Conservation (phyloP, 306 rosid species). For the Lathyrus tuberosus region DNA sequence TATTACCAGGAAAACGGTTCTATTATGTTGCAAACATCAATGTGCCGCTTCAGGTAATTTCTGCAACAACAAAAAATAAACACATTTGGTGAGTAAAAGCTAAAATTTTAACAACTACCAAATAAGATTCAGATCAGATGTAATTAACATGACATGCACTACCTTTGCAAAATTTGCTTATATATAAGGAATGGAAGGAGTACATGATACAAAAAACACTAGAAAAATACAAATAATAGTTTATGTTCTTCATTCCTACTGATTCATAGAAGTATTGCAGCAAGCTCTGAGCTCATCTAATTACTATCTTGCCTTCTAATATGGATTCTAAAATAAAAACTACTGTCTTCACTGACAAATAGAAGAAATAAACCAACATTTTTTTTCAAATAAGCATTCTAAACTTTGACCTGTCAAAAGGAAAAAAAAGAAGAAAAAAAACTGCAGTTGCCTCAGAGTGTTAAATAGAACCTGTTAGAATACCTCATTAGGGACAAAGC, state of each 20-base stretch:
- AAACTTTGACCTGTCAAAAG: slow-evolving; percentile 28
- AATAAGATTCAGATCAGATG: slow-evolving; percentile 13
- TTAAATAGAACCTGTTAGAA: slow-evolving; percentile 8
- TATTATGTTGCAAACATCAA: slow-evolving; percentile 47
- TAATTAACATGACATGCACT: slow-evolving; percentile 3
- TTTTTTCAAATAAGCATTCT: slow-evolving; percentile 8
- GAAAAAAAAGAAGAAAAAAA: no score
- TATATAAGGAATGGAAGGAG: no score
- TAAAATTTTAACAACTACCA: slow-evolving; percentile 7
- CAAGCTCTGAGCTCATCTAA: slow-evolving; percentile 19
- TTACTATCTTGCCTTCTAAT: slow-evolving; percentile 5
- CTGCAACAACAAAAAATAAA: slow-evolving; percentile 57
- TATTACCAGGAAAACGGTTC: slow-evolving; percentile 49
- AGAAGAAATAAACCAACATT: slow-evolving; percentile 13
- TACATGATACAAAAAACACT: not conserved
- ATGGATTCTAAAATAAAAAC: slow-evolving; percentile 12
- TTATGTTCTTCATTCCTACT: slow-evolving; percentile 16
- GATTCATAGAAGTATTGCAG: slow-evolving; percentile 22
- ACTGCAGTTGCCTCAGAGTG: slow-evolving; percentile 4
- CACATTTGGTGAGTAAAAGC: slow-evolving; percentile 36
- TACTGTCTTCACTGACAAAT: slow-evolving; percentile 19
- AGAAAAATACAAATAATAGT: slow-evolving; percentile 9
- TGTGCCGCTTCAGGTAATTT: slow-evolving; percentile 56
- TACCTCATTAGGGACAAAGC: not conserved
- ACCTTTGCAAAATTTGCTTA: no score